phyloP scores from a whole-genome alignment of 2,329 filamentous ascomycete genomes.

The Bipolaris zeicola region DNA sequence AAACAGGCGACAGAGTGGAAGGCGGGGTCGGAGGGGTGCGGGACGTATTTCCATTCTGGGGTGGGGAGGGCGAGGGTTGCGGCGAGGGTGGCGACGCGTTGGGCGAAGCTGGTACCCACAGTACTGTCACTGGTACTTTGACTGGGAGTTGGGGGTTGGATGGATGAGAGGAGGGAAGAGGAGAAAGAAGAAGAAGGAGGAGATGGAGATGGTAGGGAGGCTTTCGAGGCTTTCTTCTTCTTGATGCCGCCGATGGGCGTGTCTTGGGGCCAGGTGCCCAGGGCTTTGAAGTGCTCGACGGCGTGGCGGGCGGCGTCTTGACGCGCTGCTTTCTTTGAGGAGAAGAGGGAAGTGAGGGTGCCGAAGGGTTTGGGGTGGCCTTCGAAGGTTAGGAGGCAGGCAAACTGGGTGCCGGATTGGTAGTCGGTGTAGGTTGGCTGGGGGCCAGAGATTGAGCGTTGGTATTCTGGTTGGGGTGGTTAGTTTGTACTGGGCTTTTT shows the following conservation, averaged over 20 bases:
- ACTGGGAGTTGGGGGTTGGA: background rate
- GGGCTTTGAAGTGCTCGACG: slow-evolving; percentile 48
- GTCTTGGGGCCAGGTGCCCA: slow-evolving; percentile 39
- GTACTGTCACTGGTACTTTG: background rate
- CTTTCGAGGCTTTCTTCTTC: slow-evolving; percentile 30
- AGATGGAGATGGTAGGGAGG: background rate
- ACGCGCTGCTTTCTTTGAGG: slow-evolving; percentile 51
- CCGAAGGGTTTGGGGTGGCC: slow-evolving; percentile 43
- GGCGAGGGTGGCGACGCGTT: slow-evolving; percentile 29
- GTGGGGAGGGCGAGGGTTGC: slow-evolving; percentile 26
- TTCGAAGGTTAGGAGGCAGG: slow-evolving; percentile 40
- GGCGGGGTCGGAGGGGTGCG: slow-evolving; percentile 15
- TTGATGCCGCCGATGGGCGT: slow-evolving; percentile 34
- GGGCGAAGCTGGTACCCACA: slow-evolving; percentile 5
- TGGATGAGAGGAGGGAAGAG: background rate
- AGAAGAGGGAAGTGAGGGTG: slow-evolving; percentile 37
- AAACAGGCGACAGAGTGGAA: slow-evolving; percentile 47
- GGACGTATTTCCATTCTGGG: slow-evolving; percentile 27
- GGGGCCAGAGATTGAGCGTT: slow-evolving; percentile 27
- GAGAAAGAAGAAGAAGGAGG: background rate
- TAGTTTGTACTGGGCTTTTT: slow-evolving; percentile 1
- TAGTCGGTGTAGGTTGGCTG: slow-evolving; percentile 49
- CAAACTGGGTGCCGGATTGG: slow-evolving; percentile 37
- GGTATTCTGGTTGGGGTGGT: slow-evolving; percentile 34
- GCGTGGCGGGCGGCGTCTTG: slow-evolving; percentile 50